phyloP scores from a whole-genome alignment of 1,139 yeast genomes.

The Petasospora fabianii region DNA sequence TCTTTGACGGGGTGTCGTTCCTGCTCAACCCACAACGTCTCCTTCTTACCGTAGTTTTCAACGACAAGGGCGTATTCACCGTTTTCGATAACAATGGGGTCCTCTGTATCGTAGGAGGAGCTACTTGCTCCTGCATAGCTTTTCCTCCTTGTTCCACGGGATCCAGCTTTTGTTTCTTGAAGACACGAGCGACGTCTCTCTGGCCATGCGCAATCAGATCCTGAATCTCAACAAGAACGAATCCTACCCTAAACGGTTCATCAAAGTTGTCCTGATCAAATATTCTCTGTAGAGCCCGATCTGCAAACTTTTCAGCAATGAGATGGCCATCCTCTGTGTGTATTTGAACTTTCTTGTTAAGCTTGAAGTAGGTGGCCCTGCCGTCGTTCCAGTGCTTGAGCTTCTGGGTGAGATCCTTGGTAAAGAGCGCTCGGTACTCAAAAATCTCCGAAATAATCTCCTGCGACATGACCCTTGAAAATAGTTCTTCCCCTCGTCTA shows the following conservation, averaged over 20 bases:
- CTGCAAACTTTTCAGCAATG: constrained; percentile 36
- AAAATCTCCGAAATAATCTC: constrained; percentile 32
- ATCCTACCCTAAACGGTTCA: constrained; percentile 24
- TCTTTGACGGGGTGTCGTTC: constrained; percentile 16
- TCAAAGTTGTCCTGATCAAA: constrained; percentile 21
- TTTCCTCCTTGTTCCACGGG: too few relatives aligned
- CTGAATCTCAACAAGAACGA: constrained; percentile 24
- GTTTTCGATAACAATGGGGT: not conserved
- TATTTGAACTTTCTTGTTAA: constrained; percentile 46
- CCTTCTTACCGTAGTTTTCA: constrained; percentile 3
- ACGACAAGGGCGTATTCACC: not conserved
- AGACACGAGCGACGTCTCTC: constrained; percentile 19
- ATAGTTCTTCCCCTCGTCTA: too few relatives aligned
- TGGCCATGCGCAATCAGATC: constrained; percentile 9
- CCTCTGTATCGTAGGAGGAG: not conserved
- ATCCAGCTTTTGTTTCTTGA: constrained; percentile 12
- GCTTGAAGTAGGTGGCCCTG: constrained; percentile 40
- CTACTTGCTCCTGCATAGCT: too few relatives aligned
- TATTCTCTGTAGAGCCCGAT: constrained; percentile 13
- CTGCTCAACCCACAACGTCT: constrained; percentile 20
- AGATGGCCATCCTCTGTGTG: constrained; percentile 37
- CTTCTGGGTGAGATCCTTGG: constrained; percentile 45
- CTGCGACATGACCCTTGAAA: constrained; percentile 23
- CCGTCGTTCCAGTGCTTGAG: constrained; percentile 59
- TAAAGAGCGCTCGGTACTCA: constrained; percentile 41